Conservation (phyloP, 495 filamentous ascomycete species). For the Hypoxylon crocopeplum region DNA sequence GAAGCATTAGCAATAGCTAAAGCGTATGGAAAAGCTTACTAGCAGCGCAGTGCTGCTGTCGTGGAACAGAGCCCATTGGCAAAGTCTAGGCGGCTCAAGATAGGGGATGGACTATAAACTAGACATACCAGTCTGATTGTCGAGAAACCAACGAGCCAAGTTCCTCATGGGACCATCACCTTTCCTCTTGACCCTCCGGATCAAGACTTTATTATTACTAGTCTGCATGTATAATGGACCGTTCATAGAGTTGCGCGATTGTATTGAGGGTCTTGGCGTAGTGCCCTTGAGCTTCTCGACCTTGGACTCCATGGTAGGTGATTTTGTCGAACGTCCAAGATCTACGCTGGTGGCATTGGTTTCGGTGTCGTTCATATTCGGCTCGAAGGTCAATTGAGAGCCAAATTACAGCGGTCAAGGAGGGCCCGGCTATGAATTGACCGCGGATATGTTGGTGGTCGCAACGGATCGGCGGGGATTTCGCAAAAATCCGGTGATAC, state of each 20-base stretch:
- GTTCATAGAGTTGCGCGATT: conserved; percentile 51
- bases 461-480: conserved; percentile 2
- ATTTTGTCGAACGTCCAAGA: conserved; percentile 11
- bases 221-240: conserved; percentile 57
- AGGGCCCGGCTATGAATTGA: neutral
- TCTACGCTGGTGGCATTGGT: conserved; percentile 20
- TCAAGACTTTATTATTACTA: conserved; percentile 52
- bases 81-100: conserved; percentile 9
- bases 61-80: conserved; percentile 18
- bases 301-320: conserved; percentile 23
- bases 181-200: conserved; percentile 55
- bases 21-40: neutral
- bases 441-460: conserved; percentile 26
- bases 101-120: neutral
- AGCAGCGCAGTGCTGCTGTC: conserved; percentile 12
- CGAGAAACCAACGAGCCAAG: conserved; percentile 56
- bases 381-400: conserved; percentile 9
- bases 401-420: neutral
- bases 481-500: conserved; percentile 17
- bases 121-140: conserved; percentile 60
- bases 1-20: conserved; percentile 23
- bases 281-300: conserved; percentile 34
- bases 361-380: conserved; percentile 28
- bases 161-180: conserved; percentile 51
- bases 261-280: conserved; percentile 37